Conservation (phyloP, 1,139 yeast genomes). For the Meyerozyma guilliermondii region DNA sequence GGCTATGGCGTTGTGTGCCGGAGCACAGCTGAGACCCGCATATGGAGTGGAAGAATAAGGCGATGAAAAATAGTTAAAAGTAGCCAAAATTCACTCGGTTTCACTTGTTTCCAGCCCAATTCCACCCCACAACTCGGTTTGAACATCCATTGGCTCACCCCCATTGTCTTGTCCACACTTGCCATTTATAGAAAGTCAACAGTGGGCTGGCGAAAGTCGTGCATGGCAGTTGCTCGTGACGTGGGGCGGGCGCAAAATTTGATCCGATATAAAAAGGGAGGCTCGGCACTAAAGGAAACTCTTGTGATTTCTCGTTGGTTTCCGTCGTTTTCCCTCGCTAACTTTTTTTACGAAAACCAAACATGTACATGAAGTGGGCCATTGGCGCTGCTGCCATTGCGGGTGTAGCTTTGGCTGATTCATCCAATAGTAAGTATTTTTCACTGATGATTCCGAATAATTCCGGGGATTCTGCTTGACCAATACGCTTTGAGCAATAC, state of each 20-base stretch:
- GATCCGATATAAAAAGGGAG: slow-evolving; percentile 2
- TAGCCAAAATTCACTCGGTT: too few species aligned
- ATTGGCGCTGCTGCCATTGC: slow-evolving; percentile 31
- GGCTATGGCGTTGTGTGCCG: slow-evolving; percentile 1
- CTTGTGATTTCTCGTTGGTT: not conserved
- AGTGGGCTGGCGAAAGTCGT: slow-evolving; percentile 1
- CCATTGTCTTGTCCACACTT: not conserved
- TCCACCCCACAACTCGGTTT: too few species aligned
- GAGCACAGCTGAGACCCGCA: not conserved
- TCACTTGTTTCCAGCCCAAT: too few species aligned
- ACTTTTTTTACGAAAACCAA: not conserved
- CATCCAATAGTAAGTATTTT: slow-evolving; percentile 41
- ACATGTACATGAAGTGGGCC: slow-evolving; percentile 2
- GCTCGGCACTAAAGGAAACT: not conserved
- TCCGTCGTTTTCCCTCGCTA: not conserved
- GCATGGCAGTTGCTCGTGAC: slow-evolving; percentile 1
- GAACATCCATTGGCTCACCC: too few species aligned
- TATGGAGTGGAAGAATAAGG: not conserved
- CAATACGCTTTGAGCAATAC: too few species aligned
- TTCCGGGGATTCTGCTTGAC: too few species aligned
- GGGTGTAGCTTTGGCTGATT: slow-evolving; percentile 39
- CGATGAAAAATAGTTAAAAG: too few species aligned
- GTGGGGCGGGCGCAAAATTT: slow-evolving; percentile 1
- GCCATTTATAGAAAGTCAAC: slow-evolving; percentile 1
- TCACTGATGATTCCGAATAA: not conserved